Conservation (phyloP, 1,139 yeast species). For the Yamadazyma taylorii region DNA sequence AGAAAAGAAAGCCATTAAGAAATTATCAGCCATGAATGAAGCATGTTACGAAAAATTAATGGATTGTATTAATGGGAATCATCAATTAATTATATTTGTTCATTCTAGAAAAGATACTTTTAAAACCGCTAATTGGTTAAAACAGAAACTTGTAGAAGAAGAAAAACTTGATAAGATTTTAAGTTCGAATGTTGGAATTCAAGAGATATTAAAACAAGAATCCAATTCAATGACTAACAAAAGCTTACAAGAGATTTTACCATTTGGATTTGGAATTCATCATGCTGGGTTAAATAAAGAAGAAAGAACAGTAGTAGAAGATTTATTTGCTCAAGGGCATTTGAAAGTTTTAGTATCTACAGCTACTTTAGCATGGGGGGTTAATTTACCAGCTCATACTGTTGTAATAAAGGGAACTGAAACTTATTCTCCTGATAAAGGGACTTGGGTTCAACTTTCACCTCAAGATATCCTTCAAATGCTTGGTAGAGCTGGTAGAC, state of each 20-base stretch:
- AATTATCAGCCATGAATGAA: conserved; percentile 81
- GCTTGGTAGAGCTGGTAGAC: conserved; percentile 98
- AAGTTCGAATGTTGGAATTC: conserved; percentile 57
- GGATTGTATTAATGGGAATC: conserved; percentile 57
- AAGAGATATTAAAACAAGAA: conserved; percentile 64
- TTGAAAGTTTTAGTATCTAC: conserved; percentile 84
- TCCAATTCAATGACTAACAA: conserved; percentile 54
- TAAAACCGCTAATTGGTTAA: conserved; percentile 76
- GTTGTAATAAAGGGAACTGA: conserved; percentile 90
- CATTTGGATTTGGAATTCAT: conserved; percentile 84
- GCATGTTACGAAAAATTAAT: conserved; percentile 83
- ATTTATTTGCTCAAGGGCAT: conserved; percentile 84
- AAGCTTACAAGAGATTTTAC: conserved; percentile 60
- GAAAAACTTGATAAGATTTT: conserved; percentile 50
- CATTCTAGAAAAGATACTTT: conserved; percentile 92
- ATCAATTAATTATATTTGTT: conserved; percentile 86
- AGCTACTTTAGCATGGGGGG: conserved; percentile 99
- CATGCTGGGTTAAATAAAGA: conserved; percentile 85
- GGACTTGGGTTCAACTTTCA: conserved; percentile 83
- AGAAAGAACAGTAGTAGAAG: conserved; percentile 81
- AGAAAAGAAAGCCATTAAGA: conserved; percentile 79
- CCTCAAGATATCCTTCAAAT: conserved; percentile 95
- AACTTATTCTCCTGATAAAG: conserved; percentile 87
- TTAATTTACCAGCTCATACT: conserved; percentile 67
- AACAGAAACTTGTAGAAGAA: conserved; percentile 62